These are phyloP conservation scores for Cymodocea nodosa DNA, from an alignment of 116 monocot genomes.

Conservation along the genomic window DNA sequence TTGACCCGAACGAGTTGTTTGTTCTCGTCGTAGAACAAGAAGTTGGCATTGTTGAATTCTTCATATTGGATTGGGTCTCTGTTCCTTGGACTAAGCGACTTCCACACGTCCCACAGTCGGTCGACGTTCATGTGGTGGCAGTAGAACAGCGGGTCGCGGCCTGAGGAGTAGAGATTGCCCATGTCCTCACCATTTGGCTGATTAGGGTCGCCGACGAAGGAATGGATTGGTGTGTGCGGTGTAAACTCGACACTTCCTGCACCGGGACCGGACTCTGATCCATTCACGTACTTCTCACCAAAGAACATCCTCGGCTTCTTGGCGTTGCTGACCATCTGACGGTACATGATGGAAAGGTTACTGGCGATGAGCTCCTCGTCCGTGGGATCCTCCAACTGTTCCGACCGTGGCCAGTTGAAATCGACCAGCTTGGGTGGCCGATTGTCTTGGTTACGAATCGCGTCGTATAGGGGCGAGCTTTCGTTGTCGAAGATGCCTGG, in stretches of 20 bases:
- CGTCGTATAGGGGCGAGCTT: conserved; percentile 21
- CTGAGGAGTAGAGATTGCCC: conserved; percentile 34
- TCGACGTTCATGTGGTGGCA: conserved; percentile 36
- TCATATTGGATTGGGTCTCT: not conserved
- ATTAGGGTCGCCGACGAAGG: conserved; percentile 14
- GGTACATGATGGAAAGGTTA: conserved; percentile 32
- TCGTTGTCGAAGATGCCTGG: conserved; percentile 5
- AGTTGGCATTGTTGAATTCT: conserved; percentile 17
- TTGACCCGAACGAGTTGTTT: conserved; percentile 13
- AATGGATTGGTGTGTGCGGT: conserved; percentile 22
- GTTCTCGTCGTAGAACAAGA: conserved; percentile 38
- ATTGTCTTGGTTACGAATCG: conserved; percentile 5
- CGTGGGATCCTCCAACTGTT: not conserved
- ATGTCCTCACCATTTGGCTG: conserved; percentile 20
- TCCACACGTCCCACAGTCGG: conserved; percentile 31
- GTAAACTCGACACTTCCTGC: conserved; percentile 13
- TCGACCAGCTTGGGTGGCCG: conserved; percentile 13
- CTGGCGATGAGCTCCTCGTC: conserved; percentile 1
- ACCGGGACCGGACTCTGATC: conserved; percentile 5
- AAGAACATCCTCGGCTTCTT: conserved; percentile 19
- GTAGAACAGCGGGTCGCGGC: conserved; percentile 40
- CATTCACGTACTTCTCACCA: conserved; percentile 13
- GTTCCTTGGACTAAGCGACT: not conserved
- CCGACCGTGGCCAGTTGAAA: conserved; percentile 4
- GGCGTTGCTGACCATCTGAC: conserved; percentile 14